Conservation (phyloP, 768 basidiomycete species). For the Rhodosporidiobolus odoratus region DNA sequence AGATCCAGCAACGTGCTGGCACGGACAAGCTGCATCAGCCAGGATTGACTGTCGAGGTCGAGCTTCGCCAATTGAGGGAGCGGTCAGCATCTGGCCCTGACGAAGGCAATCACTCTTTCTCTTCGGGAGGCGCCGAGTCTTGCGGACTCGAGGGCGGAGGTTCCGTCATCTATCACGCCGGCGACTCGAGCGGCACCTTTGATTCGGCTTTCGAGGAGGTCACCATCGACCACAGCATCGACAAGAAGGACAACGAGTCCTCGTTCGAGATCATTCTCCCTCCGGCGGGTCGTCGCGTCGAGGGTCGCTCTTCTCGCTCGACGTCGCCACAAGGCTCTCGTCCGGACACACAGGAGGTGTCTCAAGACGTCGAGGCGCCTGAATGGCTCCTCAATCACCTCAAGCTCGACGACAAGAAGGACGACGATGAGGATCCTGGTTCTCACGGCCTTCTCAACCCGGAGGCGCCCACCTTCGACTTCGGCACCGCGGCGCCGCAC, state of each 20-base stretch:
- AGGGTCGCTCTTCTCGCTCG: background rate
- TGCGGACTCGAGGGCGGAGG: no score
- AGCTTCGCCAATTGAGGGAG: no score
- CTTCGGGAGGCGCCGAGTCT: no score
- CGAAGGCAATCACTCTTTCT: no score
- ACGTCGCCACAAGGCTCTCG: background rate
- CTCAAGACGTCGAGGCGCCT: background rate
- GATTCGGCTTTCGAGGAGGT: conserved; percentile 12
- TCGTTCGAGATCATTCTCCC: conserved; percentile 16
- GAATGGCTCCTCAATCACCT: background rate
- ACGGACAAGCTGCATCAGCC: no score
- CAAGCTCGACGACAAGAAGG: conserved; percentile 1
- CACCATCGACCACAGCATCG: background rate
- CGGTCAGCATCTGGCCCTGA: no score
- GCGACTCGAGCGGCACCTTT: background rate
- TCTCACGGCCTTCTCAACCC: conserved; percentile 17
- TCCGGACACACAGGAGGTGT: background rate
- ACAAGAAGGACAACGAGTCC: background rate
- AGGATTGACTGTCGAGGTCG: no score
- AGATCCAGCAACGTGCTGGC: no score
- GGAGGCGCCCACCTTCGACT: conserved; percentile 4
- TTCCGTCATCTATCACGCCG: conserved; percentile 5
- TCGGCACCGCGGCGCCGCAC: background rate
- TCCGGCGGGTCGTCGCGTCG: background rate
- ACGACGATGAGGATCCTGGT: background rate